Evolutionary conservation across 1,284 basidiomycete species (phyloP), one percentile per base, ranked within the genome.

Genomic region (Cryptococcus sp.): DNA sequence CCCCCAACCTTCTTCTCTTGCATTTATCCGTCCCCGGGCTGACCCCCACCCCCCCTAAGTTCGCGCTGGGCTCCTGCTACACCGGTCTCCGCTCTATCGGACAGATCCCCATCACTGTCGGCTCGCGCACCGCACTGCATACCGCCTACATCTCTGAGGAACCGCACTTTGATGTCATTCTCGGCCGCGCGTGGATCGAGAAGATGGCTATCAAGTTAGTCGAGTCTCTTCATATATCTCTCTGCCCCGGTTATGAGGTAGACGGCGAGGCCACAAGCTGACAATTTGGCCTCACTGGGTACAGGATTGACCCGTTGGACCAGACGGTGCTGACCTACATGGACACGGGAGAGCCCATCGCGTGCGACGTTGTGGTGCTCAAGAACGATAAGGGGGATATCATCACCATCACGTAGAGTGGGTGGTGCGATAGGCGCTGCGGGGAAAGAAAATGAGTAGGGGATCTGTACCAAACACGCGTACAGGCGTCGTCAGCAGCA

Each of bases 161-260:
- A 76, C 87, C 87, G 21, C 94, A 97, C 75, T 98, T 98, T 78
- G 94, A 97, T 67, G 91, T 97, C 49, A 89, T 98, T 20, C 82
- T 98, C 2, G 95, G 95, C 3, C 83, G 95, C 43, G 87, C 89
- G 35, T 98, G 98, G 80, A 88, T 94, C 77, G 96, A 98, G 78
- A 86, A 85, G 70, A 83, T 95, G 66, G 87, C 88, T 65, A 85
- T 98, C 64, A 86, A 77, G 74, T 77, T 62, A 58, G 75, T 70
- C 46, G 15, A 16, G 28, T 8, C 20, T 33, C 33, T 18, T 48
- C 9, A 43, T 39, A 4, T 4, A 33, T 9, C 5, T 4, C 9
- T 4, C 28, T 9, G 9, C 4, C 5, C 28, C 28, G 4, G 28
- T 9, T 33, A 33, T 33, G 28, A 33, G 4, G 28, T 33, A 33